Evolutionary conservation across 1,284 basidiomycete genomes (phyloP).

Genomic region (Fomitiporia mediterranea): DNA sequence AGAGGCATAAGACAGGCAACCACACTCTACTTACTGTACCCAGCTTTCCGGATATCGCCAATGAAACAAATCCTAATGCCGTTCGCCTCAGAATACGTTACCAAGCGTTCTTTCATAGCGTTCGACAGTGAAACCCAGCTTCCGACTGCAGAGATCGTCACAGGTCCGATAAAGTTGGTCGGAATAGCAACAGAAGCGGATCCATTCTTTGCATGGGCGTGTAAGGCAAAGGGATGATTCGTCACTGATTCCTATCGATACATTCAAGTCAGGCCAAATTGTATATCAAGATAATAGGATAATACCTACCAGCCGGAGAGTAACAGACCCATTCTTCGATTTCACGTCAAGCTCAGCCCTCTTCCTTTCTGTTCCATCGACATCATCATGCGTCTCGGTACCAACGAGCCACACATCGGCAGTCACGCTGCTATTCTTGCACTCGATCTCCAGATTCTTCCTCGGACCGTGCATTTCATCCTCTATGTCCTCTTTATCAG

Average conservation of each 20-base stretch:
- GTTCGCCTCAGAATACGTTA: constrained; percentile 10
- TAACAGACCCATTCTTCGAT: constrained; percentile 6
- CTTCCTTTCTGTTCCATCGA: background rate
- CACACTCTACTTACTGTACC: constrained; percentile 6
- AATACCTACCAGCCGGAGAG: background rate
- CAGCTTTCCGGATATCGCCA: background rate
- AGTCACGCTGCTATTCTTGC: background rate
- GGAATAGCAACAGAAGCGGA: constrained; percentile 8
- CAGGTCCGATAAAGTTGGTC: constrained; percentile 9
- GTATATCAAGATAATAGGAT: background rate
- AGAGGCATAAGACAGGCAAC: background rate
- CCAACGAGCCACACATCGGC: constrained; percentile 14
- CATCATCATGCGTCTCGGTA: background rate
- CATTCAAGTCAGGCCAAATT: background rate
- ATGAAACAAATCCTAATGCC: constrained; percentile 10
- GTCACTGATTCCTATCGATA: background rate
- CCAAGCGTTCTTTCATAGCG: background rate
- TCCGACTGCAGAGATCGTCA: background rate
- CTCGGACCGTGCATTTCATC: background rate
- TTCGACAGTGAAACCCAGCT: background rate
- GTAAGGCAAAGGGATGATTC: background rate
- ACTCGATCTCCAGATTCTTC: constrained; percentile 13
- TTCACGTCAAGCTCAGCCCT: background rate
- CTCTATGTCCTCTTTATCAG: background rate
- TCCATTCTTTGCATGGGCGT: constrained; percentile 2